A percentile compares a stretch with the other conserved stretches of the same genome.
These are phyloP conservation scores for Graphiopsis chlorocephala DNA, from an alignment of 2,329 filamentous ascomycete species.

Conservation along the genomic window DNA sequence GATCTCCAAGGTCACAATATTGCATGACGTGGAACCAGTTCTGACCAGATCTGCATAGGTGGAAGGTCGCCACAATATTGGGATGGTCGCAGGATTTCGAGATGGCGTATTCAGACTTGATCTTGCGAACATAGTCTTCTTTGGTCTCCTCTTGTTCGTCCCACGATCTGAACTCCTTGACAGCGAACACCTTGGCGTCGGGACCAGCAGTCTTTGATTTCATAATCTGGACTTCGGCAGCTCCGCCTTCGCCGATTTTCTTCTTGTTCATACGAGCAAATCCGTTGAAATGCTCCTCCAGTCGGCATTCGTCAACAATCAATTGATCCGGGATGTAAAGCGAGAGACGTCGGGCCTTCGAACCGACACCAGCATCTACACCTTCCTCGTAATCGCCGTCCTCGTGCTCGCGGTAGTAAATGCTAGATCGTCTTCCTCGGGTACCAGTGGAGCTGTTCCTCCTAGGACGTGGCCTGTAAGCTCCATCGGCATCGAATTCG, in stretches of 20 bases:
- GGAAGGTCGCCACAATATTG: slow-evolving; percentile 79
- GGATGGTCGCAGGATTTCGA: slow-evolving; percentile 81
- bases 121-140: slow-evolving; percentile 79
- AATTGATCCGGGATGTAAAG: slow-evolving; percentile 30
- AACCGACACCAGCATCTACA: slow-evolving; percentile 34
- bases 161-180: slow-evolving; percentile 82
- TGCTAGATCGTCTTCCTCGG: slow-evolving; percentile 30
- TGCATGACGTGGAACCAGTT: slow-evolving; percentile 93
- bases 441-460: slow-evolving; percentile 29
- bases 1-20: slow-evolving; percentile 78
- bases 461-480: slow-evolving; percentile 18
- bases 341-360: slow-evolving; percentile 35
- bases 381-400: slow-evolving; percentile 28
- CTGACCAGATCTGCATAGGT: slow-evolving; percentile 67
- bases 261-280: slow-evolving; percentile 71
- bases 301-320: slow-evolving; percentile 43
- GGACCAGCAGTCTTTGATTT: slow-evolving; percentile 60
- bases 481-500: not conserved
- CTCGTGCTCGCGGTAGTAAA: slow-evolving; percentile 30
- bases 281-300: slow-evolving; percentile 51
- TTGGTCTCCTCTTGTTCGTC: slow-evolving; percentile 62
- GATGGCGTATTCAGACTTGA: slow-evolving; percentile 87
- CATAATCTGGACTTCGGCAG: slow-evolving; percentile 80
- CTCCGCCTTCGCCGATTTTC: slow-evolving; percentile 76
- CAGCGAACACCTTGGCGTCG: slow-evolving; percentile 65